A percentile compares a stretch with the other conserved stretches of the same genome.
phyloP scores from a whole-genome alignment of 2,329 filamentous ascomycete species.

The Ophiognomonia clavigignenti-juglandacearum region DNA sequence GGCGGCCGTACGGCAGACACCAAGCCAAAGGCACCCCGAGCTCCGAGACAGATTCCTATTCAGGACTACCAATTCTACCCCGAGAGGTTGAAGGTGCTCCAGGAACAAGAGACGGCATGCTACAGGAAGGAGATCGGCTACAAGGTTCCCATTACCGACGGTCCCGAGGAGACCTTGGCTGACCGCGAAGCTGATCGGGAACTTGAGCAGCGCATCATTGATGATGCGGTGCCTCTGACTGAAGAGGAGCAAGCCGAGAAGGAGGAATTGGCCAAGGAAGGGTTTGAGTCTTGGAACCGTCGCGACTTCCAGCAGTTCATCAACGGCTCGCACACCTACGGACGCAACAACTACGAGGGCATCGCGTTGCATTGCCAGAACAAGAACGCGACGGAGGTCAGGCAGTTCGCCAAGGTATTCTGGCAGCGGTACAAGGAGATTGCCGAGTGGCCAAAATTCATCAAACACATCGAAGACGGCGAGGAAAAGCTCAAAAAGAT shows the following conservation, averaged over 20 bases:
- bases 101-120: conserved; percentile 92
- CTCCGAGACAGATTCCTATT: conserved; percentile 85
- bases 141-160: conserved; percentile 85
- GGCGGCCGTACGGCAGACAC: conserved; percentile 73
- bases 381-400: conserved; percentile 81
- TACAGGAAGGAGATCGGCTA: conserved; percentile 96
- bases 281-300: conserved; percentile 93
- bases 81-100: conserved; percentile 73
- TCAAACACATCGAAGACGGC: conserved; percentile 85
- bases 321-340: conserved; percentile 90
- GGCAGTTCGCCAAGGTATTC: conserved; percentile 88
- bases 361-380: conserved; percentile 89
- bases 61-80: conserved; percentile 99
- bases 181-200: conserved; percentile 85
- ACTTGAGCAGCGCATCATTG: conserved; percentile 85
- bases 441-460: conserved; percentile 79
- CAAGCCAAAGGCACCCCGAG: conserved; percentile 92
- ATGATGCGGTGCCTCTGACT: conserved; percentile 81
- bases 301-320: conserved; percentile 98
- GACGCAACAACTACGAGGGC: conserved; percentile 75
- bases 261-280: conserved; percentile 71
- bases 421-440: conserved; percentile 95
- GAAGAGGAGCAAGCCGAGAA: conserved; percentile 90
- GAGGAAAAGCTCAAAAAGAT: conserved; percentile 87
- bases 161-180: conserved; percentile 75